Conservation (phyloP, 108 stramenopile species). For the Schizochytrium sp. region DNA sequence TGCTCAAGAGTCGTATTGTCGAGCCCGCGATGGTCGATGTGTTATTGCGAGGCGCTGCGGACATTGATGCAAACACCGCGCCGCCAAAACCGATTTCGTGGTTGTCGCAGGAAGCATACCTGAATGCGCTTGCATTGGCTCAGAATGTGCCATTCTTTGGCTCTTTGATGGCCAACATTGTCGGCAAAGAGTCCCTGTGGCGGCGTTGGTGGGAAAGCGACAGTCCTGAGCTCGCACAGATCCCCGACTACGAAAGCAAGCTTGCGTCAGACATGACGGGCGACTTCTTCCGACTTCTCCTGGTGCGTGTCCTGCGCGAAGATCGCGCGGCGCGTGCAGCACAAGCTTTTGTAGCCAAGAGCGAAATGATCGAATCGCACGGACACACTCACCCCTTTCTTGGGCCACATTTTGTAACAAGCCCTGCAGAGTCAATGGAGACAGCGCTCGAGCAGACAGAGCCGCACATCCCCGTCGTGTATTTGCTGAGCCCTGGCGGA, state of each 20-base stretch:
- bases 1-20: slow-evolving; percentile 32
- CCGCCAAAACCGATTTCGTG: slow-evolving; percentile 34
- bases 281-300: slow-evolving; percentile 41
- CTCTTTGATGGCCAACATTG: slow-evolving; percentile 32
- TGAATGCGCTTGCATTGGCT: slow-evolving; percentile 39
- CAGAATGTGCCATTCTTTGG: slow-evolving; percentile 27
- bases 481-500: slow-evolving; percentile 48
- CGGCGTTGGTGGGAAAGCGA: slow-evolving; percentile 43
- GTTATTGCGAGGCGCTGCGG: slow-evolving; percentile 48
- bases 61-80: slow-evolving; percentile 32
- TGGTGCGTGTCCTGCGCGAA: slow-evolving; percentile 50
- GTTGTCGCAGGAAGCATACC: slow-evolving; percentile 43
- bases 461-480: slow-evolving; percentile 43
- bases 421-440: slow-evolving; percentile 51
- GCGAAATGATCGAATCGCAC: slow-evolving; percentile 37
- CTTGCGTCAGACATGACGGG: slow-evolving; percentile 30
- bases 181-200: slow-evolving; percentile 39
- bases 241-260: slow-evolving; percentile 40
- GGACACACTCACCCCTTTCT: slow-evolving; percentile 34
- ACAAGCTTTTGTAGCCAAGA: slow-evolving; percentile 40
- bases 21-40: slow-evolving; percentile 31
- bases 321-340: slow-evolving; percentile 49
- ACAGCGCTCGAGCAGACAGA: slow-evolving; percentile 35
- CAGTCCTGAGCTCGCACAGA: slow-evolving; percentile 42
- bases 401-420: slow-evolving; percentile 44